Evolutionary conservation across 495 filamentous ascomycete genomes (phyloP), one percentile per base, ranked within the genome.

Genomic region (Pyronema domesticum): DNA sequence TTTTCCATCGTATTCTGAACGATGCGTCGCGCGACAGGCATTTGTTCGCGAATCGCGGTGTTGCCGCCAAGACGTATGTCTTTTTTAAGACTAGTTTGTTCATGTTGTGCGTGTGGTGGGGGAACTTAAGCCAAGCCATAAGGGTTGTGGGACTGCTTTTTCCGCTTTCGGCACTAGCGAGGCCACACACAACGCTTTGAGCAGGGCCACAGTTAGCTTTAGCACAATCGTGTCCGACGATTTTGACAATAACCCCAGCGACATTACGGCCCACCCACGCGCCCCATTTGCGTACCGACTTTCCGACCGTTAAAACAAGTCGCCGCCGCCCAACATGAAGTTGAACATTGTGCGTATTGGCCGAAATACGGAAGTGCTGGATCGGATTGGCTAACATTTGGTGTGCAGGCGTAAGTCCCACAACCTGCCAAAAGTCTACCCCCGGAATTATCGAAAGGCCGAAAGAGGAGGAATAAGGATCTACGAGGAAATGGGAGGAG

Each of bases 331-430:
- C 7, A 53, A 19, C 43, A 57, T 49, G 51, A 54, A 47, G 50
- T 53, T 53, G 50, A 53, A 53, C 23, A 53, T 53, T 43, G 50
- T 53, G 42, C 36, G 50, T 53, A 9, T 53, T 43, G 14, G 45
- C 11, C n/a, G 35, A n/a, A 23, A n/a, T 35, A 34, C 11, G n/a
- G 48, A 8, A 34, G 9, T 1, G 35, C 48, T 14, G 36, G 48
- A 34, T 48, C 33, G 17, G 50, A 43, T 51, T 65, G 56, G 55
- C 55, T 56, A 37, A 58, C 54, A 37, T 6, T 37, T 47, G 33
- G 35, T 34, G 34, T 23, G 17, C 59, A 66, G 63, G 63, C 63
- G 63, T 66, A 66, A 62, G 63, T 64, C 58, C 42, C 48, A 36
- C 57, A 42, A 47, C 23, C 23, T 30, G 23, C 23, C 23, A 30